phyloP scores from a whole-genome alignment of 106 monocot genomes.

The Posidonia australis region DNA sequence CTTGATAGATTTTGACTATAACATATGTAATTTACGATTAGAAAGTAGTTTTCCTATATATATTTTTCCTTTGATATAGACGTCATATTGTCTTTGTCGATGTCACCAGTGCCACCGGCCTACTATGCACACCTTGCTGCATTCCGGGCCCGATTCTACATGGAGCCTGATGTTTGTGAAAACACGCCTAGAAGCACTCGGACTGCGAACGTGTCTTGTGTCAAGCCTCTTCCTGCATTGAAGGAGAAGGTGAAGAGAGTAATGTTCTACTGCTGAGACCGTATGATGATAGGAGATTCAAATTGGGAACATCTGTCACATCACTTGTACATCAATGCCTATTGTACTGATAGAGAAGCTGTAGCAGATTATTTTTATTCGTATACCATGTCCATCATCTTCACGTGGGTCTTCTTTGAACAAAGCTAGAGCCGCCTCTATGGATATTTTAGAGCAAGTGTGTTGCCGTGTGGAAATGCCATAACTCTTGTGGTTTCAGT shows the following conservation, averaged over 20 bases:
- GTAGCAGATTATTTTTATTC: no score
- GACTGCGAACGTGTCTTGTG: slow-evolving; percentile 21
- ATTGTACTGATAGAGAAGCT: no score
- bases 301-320: no score
- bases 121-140: slow-evolving; percentile 83
- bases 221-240: slow-evolving; percentile 60
- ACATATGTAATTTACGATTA: no score
- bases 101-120: slow-evolving; percentile 62
- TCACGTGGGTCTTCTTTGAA: no score
- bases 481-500: no score
- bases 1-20: no score
- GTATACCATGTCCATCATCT: no score
- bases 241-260: slow-evolving; percentile 76
- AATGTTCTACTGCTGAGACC: slow-evolving; percentile 29
- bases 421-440: no score
- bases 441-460: no score
- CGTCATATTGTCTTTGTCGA: background rate
- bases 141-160: slow-evolving; percentile 72
- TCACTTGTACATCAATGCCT: background rate
- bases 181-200: slow-evolving; percentile 18
- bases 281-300: background rate
- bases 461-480: no score
- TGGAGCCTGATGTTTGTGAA: slow-evolving; percentile 38
- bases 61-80: background rate
- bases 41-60: background rate